Evolutionary conservation across 2,329 filamentous ascomycete genomes (phyloP).

Genomic region (Epichloe scottii): DNA sequence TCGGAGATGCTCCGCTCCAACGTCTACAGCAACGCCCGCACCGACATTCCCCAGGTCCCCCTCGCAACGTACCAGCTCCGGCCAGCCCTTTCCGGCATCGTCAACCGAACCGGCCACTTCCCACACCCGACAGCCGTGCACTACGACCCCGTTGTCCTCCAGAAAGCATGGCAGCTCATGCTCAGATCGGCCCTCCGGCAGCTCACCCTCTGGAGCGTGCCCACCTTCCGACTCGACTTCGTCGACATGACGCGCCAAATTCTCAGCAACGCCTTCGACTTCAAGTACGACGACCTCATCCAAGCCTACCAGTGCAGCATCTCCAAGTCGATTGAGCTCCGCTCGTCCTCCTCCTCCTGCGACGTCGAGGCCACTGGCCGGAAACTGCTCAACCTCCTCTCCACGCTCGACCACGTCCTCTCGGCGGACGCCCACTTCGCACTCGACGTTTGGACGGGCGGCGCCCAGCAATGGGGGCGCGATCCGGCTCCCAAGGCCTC

Average conservation of each 20-base stretch:
- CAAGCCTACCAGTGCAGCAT: slow-evolving; percentile 12
- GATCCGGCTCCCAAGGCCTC: slow-evolving; percentile 16
- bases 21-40: slow-evolving; percentile 36
- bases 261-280: slow-evolving; percentile 32
- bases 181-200: slow-evolving; percentile 21
- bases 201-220: slow-evolving; percentile 24
- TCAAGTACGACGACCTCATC: slow-evolving; percentile 24
- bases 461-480: slow-evolving; percentile 20
- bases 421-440: slow-evolving; percentile 28
- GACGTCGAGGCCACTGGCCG: slow-evolving; percentile 10
- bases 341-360: slow-evolving; percentile 9
- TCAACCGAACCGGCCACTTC: slow-evolving; percentile 24
- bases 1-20: slow-evolving; percentile 33
- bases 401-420: slow-evolving; percentile 28
- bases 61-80: slow-evolving; percentile 34
- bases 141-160: slow-evolving; percentile 27
- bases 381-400: slow-evolving; percentile 22
- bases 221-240: slow-evolving; percentile 32
- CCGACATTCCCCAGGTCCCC: slow-evolving; percentile 25
- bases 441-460: slow-evolving; percentile 27
- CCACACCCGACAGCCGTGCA: slow-evolving; percentile 26
- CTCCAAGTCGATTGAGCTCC: slow-evolving; percentile 11
- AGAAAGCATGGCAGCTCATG: slow-evolving; percentile 26
- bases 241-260: slow-evolving; percentile 38
- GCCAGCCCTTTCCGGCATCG: slow-evolving; percentile 28